Base-by-base conservation (phyloP, 2,329 filamentous ascomycete genomes). In the Fusarium annulatum region DNA sequence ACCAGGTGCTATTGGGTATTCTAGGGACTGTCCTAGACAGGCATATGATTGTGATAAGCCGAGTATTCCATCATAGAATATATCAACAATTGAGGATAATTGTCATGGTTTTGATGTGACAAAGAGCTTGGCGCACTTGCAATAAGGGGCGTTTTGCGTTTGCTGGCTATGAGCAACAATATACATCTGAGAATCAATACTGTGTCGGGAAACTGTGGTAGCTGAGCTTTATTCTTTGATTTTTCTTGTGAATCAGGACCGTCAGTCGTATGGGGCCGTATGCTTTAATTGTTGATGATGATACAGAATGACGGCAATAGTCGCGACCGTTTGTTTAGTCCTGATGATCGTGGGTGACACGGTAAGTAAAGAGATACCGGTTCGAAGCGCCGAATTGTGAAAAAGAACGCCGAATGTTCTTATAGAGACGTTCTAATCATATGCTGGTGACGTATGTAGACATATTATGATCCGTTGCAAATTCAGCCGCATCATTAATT, bases 401-500 rank as follows among this genome's bases (percentile, higher is more conserved):
- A 51, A 59, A n/a, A 38, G 34, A 16, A n/a, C 19, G 30, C 34
- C 33, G 19, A 36, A 36, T 30, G 21, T 9, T 16, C 21, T 62
- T 34, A 26, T 18, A 28, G 23, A 61, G 33, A 23, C 28, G 8
- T 30, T 45, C 11, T 19, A 23, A 15, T 46, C 23, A n/a, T 26
- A 16, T 30, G 14, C 14, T 12, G 18, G 28, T 45, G 43, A 67
- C 39, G 38, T 38, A 51, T 30, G 7, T 26, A 41, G 51, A n/a
- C 45, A 33, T 21, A 21, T 41, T 36, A 66, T 65, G 45, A 49
- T 42, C n/a, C 18, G 49, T 33, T 52, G 33, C 18, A 57, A 38
- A 30, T 64, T 72, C 59, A 72, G 69, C 69, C 68, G 58, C 69
- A 72, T 67, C 61, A 39, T 56, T 33, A 21, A 43, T 45, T 36